Evolutionary conservation across 2,329 filamentous ascomycete genomes (phyloP), one percentile per base, ranked within the genome.

Genomic region (Trichoderma aggressivum): DNA sequence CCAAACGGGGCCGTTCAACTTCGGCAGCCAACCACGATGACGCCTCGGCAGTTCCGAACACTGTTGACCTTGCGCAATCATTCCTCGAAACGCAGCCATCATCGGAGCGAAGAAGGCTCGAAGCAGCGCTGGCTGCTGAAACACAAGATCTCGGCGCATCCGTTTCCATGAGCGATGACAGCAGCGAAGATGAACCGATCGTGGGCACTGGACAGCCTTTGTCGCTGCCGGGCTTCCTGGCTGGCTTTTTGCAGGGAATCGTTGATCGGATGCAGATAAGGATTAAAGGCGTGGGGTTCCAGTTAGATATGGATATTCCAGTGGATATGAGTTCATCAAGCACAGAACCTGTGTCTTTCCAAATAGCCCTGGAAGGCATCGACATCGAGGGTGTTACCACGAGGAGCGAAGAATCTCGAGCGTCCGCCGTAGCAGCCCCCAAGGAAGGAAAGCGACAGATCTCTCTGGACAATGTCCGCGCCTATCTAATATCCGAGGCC

Each of bases 1-100:
- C 66, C 77, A 82, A 56, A 74, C 80, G 58, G 79, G 91, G 36
- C 88, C 89, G 24, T 5, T 62, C 78, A 76, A 71, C 75, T 76
- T 76, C 74, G 74, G 75, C 77, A 65, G 14, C 65, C 43, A 77
- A 77, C 43, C 77, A 77, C 47, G 39, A 77, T 39, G 77, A 76
- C 47, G 76, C 80, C 1, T 76, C 80, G 1, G 75, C 83, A 7
- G 85, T 94, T 3, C 92, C 92, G 0, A 91, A 91, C 28, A 87
- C 91, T 2, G 88, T 89, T 71, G 91, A 94, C 74, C 84, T 96
- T 16, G 92, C 93, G 16, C 87, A 92, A 77, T 94, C 92, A 0
- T 95, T 95, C 77, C 83, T 95, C n/a, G 86, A 91, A 74, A 88
- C 91, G 2, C 90, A 94, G 77, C 89, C 91, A 14, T 82, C 83